A percentile compares a stretch with the other conserved stretches of the same genome.
These are phyloP conservation scores for Shiraia sp. DNA, from an alignment of 2,329 filamentous ascomycete genomes.

Conservation along the genomic window DNA sequence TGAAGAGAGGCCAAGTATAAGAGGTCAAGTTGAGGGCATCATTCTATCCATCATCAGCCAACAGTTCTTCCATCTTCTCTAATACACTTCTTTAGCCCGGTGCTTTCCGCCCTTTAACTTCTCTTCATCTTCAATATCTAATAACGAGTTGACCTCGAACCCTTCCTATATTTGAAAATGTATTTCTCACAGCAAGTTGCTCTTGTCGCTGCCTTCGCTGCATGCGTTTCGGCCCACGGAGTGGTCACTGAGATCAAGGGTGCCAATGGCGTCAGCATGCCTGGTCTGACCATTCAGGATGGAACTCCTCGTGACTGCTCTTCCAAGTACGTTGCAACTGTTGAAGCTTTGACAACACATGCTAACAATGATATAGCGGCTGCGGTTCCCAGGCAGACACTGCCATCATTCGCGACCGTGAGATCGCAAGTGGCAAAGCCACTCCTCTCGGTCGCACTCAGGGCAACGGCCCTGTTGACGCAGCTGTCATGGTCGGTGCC, in stretches of 20 bases:
- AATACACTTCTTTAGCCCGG: slow-evolving; percentile 22
- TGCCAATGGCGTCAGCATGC: slow-evolving; percentile 66
- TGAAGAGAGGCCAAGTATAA: slow-evolving; percentile 19
- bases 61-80: slow-evolving; percentile 14
- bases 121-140: slow-evolving; percentile 5
- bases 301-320: slow-evolving; percentile 71
- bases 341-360: background rate
- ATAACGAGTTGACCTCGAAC: slow-evolving; percentile 22
- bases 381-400: slow-evolving; percentile 71
- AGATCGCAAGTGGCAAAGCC: slow-evolving; percentile 59
- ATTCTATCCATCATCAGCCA: slow-evolving; percentile 19
- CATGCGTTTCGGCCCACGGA: slow-evolving; percentile 60
- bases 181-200: slow-evolving; percentile 30
- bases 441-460: slow-evolving; percentile 66
- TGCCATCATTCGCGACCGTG: slow-evolving; percentile 66
- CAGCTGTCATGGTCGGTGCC: slow-evolving; percentile 60
- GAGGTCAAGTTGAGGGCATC: slow-evolving; percentile 9
- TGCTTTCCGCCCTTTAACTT: slow-evolving; percentile 17
- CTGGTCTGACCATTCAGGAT: slow-evolving; percentile 64
- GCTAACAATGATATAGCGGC: slow-evolving; percentile 29
- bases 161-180: slow-evolving; percentile 22
- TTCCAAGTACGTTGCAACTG: slow-evolving; percentile 37
- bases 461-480: slow-evolving; percentile 63
- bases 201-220: slow-evolving; percentile 30
- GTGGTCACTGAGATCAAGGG: slow-evolving; percentile 60